A percentile compares a stretch with the other conserved stretches of the same genome.
Conservation (phyloP, 306 rosid genomes). For the Vigna mungo region DNA sequence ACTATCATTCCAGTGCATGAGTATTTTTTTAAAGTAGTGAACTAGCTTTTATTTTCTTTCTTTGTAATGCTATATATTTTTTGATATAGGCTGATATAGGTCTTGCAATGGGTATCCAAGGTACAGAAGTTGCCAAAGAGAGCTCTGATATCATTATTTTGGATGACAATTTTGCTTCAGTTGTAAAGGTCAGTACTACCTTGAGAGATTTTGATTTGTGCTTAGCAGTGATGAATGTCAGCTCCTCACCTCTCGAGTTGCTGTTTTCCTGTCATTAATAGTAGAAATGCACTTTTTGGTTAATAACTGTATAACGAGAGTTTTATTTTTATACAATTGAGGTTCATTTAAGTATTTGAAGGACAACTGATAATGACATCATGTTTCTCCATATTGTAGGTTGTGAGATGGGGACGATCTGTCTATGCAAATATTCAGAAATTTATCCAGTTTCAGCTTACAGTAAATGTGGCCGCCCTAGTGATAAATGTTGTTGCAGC, state of each 20-base stretch:
- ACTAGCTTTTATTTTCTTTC: constrained; percentile 8
- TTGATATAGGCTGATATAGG: constrained; percentile 84
- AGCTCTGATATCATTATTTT: constrained; percentile 92
- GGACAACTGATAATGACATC: background rate
- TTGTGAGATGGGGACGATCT: constrained; percentile 99
- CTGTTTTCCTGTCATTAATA: constrained; percentile 10
- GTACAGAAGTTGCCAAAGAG: constrained; percentile 97
- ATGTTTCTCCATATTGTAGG: constrained; percentile 58
- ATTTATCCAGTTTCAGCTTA: constrained; percentile 98
- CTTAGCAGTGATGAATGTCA: constrained; percentile 1
- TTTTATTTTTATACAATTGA: constrained; percentile 12
- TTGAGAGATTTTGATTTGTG: constrained; percentile 8
- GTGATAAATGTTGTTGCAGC: constrained; percentile 93
- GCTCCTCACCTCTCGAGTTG: constrained; percentile 25
- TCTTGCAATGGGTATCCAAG: constrained; percentile 93
- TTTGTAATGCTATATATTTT: constrained; percentile 35
- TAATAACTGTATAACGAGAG: background rate
- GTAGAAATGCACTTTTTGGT: constrained; percentile 13
- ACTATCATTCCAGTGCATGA: constrained; percentile 1
- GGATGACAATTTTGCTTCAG: constrained; percentile 92
- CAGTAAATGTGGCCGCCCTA: constrained; percentile 98
- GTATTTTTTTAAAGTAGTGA: background rate
- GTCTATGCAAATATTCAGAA: constrained; percentile 99
- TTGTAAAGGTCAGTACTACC: constrained; percentile 69
- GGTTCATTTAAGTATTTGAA: constrained; percentile 2